Evolutionary conservation across 495 filamentous ascomycete species (phyloP), one percentile per base, ranked within the genome.

Genomic region (Aspergillus sclerotiicarbonarius): DNA sequence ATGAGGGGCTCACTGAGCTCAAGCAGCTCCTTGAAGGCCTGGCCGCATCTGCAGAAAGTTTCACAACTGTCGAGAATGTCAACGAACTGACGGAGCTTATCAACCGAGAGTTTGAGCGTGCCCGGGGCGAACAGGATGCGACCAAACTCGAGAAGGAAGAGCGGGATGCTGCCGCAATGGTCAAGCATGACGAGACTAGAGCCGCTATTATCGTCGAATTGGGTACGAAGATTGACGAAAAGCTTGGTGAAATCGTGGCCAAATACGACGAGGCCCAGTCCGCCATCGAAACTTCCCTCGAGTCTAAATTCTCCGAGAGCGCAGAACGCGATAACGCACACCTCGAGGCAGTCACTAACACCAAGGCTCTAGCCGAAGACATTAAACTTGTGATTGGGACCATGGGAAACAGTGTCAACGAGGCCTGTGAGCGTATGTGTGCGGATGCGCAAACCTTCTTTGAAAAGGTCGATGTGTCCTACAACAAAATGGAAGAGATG

Each of bases 361-460:
- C 87, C 39, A 96, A 88, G 70, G 78, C 82, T 3, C 83, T 93
- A 33, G 85, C 90, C 0, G 92, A 97, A 60, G 92, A 96, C 57
- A 85, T 97, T 44, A 90, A 86, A 64, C 71, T 88, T 2, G 83
- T 92, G 6, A 86, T 95, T 60, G 91, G 96, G 57, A 88, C 88
- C 9, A 88, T 97, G 63, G 89, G 90, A 15, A 80, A 84, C n/a
- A 84, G 86, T 25, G 82, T 96, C 54, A 90, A 85, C n/a, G 90
- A 95, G 35, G 85, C 86, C 0, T 84, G 90, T 39, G 90, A 96
- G 68, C 90, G 90, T 59, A 86, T 92, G 78, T 82, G 87, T 44
- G 87, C 87, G 56, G 90, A 94, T 33, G 90, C 90, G 6, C 90
- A 90, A 75, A 88, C 87, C 0, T 89, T 96, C 45, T 89, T 92